Conservation (phyloP, 768 basidiomycete species). For the Amanita rubescens region DNA sequence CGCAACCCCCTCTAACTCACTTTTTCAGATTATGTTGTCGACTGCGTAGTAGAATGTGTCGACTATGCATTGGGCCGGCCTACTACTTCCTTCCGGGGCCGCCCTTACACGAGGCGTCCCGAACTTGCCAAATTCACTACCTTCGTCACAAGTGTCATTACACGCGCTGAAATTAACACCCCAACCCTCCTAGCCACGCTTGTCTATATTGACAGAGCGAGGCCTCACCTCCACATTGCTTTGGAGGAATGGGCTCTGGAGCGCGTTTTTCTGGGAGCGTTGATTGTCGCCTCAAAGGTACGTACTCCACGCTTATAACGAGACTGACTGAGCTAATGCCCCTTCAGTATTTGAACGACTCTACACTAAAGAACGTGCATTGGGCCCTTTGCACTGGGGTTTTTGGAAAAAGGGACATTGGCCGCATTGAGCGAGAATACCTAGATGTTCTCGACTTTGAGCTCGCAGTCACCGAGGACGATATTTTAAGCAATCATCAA, state of each 20-base stretch:
- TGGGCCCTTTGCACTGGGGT: constrained; percentile 84
- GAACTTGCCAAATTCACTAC: constrained; percentile 51
- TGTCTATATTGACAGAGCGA: constrained; percentile 71
- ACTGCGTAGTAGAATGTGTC: constrained; percentile 63
- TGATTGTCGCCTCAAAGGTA: constrained; percentile 84
- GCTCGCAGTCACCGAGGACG: constrained; percentile 54
- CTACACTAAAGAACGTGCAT: constrained; percentile 84
- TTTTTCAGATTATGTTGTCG: constrained; percentile 59
- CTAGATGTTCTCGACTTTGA: constrained; percentile 76
- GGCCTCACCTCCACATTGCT: constrained; percentile 73
- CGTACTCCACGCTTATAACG: constrained; percentile 12
- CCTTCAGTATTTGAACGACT: constrained; percentile 75
- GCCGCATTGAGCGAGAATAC: constrained; percentile 77
- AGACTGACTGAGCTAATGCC: constrained; percentile 11
- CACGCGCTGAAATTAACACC: constrained; percentile 65
- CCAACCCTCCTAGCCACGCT: constrained; percentile 63
- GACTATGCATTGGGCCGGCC: constrained; percentile 71
- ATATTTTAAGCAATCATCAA: constrained; percentile 48
- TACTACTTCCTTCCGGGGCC: constrained; percentile 43
- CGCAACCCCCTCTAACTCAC: constrained; percentile 4
- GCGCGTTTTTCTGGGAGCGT: constrained; percentile 85
- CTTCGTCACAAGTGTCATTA: constrained; percentile 63
- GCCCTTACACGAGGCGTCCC: constrained; percentile 36
- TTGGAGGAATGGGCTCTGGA: constrained; percentile 84
- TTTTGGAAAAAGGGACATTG: constrained; percentile 75